Evolutionary conservation across 257 asterid genomes (phyloP), one percentile per base, ranked within the genome.

Genomic region (Fraxinus anomala): DNA sequence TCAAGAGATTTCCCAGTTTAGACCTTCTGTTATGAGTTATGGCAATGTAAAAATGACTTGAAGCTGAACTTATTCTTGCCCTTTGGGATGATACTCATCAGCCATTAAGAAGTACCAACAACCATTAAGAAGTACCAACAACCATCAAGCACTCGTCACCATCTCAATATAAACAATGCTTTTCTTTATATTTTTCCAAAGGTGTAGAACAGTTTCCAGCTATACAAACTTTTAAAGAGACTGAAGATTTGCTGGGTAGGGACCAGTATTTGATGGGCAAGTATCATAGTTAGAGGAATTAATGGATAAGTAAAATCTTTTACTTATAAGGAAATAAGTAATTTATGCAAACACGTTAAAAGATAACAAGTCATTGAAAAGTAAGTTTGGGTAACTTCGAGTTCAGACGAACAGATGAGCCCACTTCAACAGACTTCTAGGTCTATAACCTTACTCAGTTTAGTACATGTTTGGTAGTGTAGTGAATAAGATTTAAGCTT

Each of bases 51-150:
- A 21, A 61, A 61, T 61, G 13, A 61, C 68, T 61, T n/a, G 68
- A 61, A 61, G 33, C 76, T 34, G 71, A 24, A 33, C 24, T 6
- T 36, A 34, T 72, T 26, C 68, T 9, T 63, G 74, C 59, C 74
- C 40, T 47, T 68, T 34, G 73, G 87, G 71, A 80, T 72, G 77
- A 81, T 80, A 80, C 77, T 76, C 77, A 82, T 80, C 92, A 83
- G 79, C 89, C 83, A 92, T 89, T 85, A 91, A 91, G 86, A 87
- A 89, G 92, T 85, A 85, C 82, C 96, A 89, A 85, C 91, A 83
- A 87, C 90, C 86, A 77, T 77, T 73, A 85, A 83, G 94, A 87
- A 89, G 92, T 85, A 85, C 82, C 96, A 89, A 85, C 91, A 83
- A 87, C 90, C 86, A 77, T 77, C 75, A 85, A 83, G 94, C 89